Evolutionary conservation across 2,329 filamentous ascomycete genomes (phyloP).

Genomic region (Cladosporium oxysporum): DNA sequence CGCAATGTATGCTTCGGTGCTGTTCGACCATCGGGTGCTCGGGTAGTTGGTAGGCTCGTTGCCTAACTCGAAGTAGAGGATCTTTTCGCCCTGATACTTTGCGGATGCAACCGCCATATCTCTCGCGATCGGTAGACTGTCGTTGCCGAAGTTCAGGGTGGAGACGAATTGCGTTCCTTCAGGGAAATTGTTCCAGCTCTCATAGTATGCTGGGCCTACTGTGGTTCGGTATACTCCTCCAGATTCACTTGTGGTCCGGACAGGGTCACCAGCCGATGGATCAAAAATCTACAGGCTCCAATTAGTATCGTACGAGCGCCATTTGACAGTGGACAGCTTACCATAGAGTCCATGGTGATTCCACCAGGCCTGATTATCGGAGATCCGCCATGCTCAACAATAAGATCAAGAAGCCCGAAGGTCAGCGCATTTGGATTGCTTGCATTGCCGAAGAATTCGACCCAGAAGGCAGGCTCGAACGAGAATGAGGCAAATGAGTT

Average conservation of each 20-base stretch:
- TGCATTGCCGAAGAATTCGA: constrained; percentile 35
- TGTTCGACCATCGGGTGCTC: constrained; percentile 29
- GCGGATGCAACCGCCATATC: constrained; percentile 34
- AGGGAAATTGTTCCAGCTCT: constrained; percentile 37
- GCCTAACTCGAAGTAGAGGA: constrained; percentile 34
- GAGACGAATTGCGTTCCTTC: constrained; percentile 33
- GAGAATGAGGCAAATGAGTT: constrained; percentile 33
- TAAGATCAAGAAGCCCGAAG: constrained; percentile 30
- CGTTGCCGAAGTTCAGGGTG: constrained; percentile 35
- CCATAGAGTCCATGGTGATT: constrained; percentile 36
- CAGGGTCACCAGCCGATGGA: constrained; percentile 27
- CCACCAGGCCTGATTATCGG: constrained; percentile 33
- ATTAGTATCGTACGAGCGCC: background rate
- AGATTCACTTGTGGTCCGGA: constrained; percentile 28
- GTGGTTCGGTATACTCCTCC: constrained; percentile 36
- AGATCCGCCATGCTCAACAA: constrained; percentile 33
- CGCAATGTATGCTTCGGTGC: constrained; percentile 32
- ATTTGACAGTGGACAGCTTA: background rate
- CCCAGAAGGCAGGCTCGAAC: constrained; percentile 37
- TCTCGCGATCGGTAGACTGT: constrained; percentile 32
- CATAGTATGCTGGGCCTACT: constrained; percentile 34
- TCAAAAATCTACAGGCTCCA: constrained; percentile 26
- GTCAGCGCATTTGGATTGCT: constrained; percentile 31
- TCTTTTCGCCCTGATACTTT: constrained; percentile 29
- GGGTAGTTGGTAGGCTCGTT: constrained; percentile 37